Evolutionary conservation across 73 alveolate genomes (phyloP).

Genomic region (Tetrahymena malaccensis): DNA sequence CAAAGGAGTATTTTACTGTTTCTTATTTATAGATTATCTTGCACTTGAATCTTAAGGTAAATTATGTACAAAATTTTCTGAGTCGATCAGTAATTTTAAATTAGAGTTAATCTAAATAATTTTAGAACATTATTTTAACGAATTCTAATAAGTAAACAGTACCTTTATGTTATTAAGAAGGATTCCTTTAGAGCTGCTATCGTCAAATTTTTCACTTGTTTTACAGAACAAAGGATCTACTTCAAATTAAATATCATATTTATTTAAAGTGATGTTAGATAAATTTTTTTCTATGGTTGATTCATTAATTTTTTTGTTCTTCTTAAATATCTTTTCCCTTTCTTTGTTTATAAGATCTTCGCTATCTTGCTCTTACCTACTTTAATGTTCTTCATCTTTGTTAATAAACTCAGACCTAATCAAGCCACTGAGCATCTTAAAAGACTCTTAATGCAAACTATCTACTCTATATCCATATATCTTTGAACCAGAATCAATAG

Average conservation of each 20-base stretch:
- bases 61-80: not conserved
- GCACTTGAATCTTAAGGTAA: not conserved
- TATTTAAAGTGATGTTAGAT: conserved; percentile 62
- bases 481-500: conserved; percentile 52
- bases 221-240: conserved; percentile 71
- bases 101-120: not conserved
- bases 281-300: conserved; percentile 73
- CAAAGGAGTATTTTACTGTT: not conserved
- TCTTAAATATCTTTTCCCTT: conserved; percentile 44
- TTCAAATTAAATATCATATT: conserved; percentile 76
- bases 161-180: conserved; percentile 51
- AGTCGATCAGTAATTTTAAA: not conserved
- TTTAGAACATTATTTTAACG: not conserved
- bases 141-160: not conserved
- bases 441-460: conserved; percentile 42
- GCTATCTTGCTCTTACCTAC: conserved; percentile 27
- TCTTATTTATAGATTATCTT: not conserved
- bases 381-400: not conserved
- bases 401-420: conserved; percentile 25
- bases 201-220: conserved; percentile 81
- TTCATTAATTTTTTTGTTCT: conserved; percentile 55
- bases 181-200: conserved; percentile 66
- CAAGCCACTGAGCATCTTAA: conserved; percentile 47
- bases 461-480: conserved; percentile 55
- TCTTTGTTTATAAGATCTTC: conserved; percentile 39